A percentile compares a stretch with the other conserved stretches of the same genome.
These are phyloP conservation scores for Phaeosphaeriaceae sp. DNA, from an alignment of 2,329 filamentous ascomycete genomes.

Conservation along the genomic window DNA sequence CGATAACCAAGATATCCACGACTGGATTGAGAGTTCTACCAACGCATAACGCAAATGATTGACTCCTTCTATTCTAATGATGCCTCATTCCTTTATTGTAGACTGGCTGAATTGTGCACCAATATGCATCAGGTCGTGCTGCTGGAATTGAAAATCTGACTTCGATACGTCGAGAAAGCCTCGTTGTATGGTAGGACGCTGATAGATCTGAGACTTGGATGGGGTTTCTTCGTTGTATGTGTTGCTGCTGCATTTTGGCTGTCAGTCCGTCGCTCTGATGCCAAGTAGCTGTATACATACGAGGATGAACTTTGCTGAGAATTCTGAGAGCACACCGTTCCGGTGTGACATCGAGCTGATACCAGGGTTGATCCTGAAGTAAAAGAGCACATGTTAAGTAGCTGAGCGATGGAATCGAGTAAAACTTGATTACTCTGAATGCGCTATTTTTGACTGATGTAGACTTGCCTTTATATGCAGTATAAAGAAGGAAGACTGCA, in stretches of 20 bases:
- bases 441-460: too few species aligned
- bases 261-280: too few species aligned
- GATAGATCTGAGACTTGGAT: background rate
- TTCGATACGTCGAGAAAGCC: background rate
- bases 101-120: background rate
- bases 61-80: too few species aligned
- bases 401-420: background rate
- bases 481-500: too few species aligned
- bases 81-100: background rate
- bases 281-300: too few species aligned
- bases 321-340: too few species aligned
- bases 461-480: too few species aligned
- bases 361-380: background rate
- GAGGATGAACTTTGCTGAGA: too few species aligned
- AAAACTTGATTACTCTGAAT: too few species aligned
- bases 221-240: background rate
- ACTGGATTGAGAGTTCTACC: background rate
- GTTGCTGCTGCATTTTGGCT: background rate
- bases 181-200: background rate
- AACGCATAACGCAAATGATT: too few species aligned
- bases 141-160: background rate
- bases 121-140: background rate
- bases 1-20: background rate
- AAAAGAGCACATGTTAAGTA: background rate
- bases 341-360: background rate